Conservation (phyloP, 176 grass and related monocot species). For the Musa beccarii region DNA sequence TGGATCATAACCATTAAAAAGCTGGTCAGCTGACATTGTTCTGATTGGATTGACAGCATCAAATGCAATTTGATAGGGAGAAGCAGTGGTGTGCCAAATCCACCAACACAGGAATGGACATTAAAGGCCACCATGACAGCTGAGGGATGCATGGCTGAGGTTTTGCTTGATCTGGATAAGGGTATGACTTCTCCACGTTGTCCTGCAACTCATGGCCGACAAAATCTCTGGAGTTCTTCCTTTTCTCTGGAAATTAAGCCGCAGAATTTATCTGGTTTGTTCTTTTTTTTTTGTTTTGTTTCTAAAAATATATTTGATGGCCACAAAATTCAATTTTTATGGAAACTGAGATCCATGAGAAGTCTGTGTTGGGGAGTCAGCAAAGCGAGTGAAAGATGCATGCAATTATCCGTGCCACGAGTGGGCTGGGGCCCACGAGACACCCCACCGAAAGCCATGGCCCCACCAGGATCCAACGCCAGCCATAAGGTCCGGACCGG, state of each 20-base stretch:
- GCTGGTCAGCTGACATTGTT: too few relatives aligned
- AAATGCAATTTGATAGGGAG: too few relatives aligned
- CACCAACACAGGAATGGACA: neutral
- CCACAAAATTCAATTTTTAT: too few relatives aligned
- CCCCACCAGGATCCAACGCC: conserved; percentile 12
- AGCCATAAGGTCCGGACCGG: conserved; percentile 24
- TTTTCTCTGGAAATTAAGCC: conserved; percentile 15
- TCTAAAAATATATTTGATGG: too few relatives aligned
- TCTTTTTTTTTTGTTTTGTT: too few relatives aligned
- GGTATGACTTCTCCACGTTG: neutral
- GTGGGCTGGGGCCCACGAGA: neutral
- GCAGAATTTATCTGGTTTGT: too few relatives aligned
- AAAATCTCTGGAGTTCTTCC: too few relatives aligned
- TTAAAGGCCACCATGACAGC: neutral
- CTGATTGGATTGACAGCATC: too few relatives aligned
- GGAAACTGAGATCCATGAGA: too few relatives aligned
- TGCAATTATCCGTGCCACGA: neutral
- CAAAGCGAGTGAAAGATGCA: neutral
- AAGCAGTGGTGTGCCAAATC: too few relatives aligned
- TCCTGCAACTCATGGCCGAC: neutral
- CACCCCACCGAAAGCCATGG: neutral
- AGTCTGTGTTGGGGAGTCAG: too few relatives aligned
- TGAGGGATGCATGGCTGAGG: neutral
- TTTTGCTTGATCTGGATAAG: neutral
- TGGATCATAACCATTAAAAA: too few relatives aligned